Evolutionary conservation across 805 yeast species (phyloP).

Genomic region (Lachancea mirantina): DNA sequence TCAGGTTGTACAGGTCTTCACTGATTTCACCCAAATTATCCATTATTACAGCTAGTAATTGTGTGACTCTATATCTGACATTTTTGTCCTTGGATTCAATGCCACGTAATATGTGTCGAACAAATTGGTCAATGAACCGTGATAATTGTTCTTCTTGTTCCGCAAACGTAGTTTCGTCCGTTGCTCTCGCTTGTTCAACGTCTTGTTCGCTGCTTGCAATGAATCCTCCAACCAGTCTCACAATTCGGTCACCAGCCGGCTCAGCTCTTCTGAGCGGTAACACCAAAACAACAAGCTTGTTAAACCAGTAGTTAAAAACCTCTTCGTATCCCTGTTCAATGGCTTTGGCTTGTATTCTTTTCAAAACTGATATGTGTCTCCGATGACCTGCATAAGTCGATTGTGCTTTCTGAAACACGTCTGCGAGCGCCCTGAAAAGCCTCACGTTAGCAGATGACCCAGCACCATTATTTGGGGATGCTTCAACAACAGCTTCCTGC

Average conservation of each 20-base stretch:
- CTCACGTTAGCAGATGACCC: constrained; percentile 20
- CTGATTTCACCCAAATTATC: constrained; percentile 69
- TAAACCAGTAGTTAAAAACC: constrained; percentile 53
- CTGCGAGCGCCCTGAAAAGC: constrained; percentile 46
- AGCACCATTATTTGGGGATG: no score
- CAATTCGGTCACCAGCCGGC: constrained; percentile 64
- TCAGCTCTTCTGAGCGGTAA: constrained; percentile 65
- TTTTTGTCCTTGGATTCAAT: constrained; percentile 65
- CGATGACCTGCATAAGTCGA: constrained; percentile 65
- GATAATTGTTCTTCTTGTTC: constrained; percentile 40
- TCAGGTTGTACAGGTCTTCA: constrained; percentile 56
- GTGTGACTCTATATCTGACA: constrained; percentile 76
- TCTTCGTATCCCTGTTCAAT: constrained; percentile 45
- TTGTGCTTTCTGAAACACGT: constrained; percentile 77
- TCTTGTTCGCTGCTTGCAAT: constrained; percentile 41
- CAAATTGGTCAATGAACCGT: constrained; percentile 51
- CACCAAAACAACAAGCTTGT: constrained; percentile 55
- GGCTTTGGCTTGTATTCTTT: constrained; percentile 51
- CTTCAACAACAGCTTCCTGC: no score
- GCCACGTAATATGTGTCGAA: constrained; percentile 69
- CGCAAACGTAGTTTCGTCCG: constrained; percentile 27
- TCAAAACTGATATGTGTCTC: constrained; percentile 59
- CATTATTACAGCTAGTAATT: constrained; percentile 63
- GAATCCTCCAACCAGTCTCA: constrained; percentile 57
- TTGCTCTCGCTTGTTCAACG: constrained; percentile 15